Conservation (phyloP, 2,329 filamentous ascomycete species). For the Geosmithia putterillii region DNA sequence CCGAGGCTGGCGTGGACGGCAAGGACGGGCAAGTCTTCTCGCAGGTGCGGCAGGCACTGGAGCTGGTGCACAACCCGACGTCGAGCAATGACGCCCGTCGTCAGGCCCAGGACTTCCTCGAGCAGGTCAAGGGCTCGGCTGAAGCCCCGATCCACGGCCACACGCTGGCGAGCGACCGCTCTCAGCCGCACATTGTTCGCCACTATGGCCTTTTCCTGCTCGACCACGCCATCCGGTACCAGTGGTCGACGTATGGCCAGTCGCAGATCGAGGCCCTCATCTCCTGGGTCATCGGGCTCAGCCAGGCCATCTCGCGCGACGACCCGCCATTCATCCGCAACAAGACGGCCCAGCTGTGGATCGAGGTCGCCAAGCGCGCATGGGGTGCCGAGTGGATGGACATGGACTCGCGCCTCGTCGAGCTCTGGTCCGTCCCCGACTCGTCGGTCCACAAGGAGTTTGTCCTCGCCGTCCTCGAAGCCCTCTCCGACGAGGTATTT, state of each 20-base stretch:
- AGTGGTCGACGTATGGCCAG: constrained; percentile 61
- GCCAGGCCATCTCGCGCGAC: constrained; percentile 53
- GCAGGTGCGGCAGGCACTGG: constrained; percentile 71
- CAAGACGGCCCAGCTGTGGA: constrained; percentile 91
- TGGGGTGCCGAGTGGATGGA: constrained; percentile 92
- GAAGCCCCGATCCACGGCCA: constrained; percentile 81
- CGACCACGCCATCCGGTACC: constrained; percentile 79
- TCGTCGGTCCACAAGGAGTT: constrained; percentile 64
- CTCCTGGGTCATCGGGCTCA: constrained; percentile 67
- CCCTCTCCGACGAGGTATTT: constrained; percentile 88
- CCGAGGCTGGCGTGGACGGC: constrained; percentile 23
- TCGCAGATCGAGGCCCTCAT: constrained; percentile 59
- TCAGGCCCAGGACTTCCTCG: constrained; percentile 76
- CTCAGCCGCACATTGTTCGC: constrained; percentile 69
- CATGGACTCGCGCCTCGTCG: constrained; percentile 77
- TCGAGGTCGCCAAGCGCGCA: constrained; percentile 81
- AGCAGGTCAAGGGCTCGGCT: constrained; percentile 66
- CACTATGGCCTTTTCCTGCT: constrained; percentile 90
- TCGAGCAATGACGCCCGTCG: constrained; percentile 72
- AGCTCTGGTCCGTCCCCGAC: constrained; percentile 64
- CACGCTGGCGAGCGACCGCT: constrained; percentile 61
- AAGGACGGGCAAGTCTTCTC: constrained; percentile 36
- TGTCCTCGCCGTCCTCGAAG: constrained; percentile 80
- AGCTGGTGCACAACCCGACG: constrained; percentile 73
- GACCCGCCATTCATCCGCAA: constrained; percentile 81